Conservation (phyloP, 164 flowering plant species). For the Berberis thunbergii region DNA sequence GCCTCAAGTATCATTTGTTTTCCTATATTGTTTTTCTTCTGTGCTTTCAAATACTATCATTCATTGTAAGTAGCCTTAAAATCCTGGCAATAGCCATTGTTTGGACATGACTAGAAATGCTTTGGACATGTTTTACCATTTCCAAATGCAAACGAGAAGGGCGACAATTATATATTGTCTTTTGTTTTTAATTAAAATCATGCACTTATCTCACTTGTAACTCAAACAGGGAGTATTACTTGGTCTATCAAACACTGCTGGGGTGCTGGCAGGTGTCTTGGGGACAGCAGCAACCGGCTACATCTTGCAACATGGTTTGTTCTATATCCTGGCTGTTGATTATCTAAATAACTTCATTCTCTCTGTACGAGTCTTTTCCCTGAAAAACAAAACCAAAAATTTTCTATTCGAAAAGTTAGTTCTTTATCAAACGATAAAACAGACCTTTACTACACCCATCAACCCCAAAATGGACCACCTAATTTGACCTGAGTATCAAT, state of each 20-base stretch:
- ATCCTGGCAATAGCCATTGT: background rate
- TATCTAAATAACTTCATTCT: background rate
- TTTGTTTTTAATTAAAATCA: background rate
- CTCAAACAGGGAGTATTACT: constrained; percentile 73
- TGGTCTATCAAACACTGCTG: constrained; percentile 94
- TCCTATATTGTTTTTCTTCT: background rate
- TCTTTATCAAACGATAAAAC: too few relatives aligned
- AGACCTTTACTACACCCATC: too few relatives aligned
- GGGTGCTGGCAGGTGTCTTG: constrained; percentile 88
- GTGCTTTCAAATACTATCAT: background rate
- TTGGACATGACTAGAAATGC: background rate
- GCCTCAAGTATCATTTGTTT: background rate
- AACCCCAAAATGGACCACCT: too few relatives aligned
- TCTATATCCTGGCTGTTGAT: constrained; percentile 5
- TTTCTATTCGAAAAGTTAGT: too few relatives aligned
- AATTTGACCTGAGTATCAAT: too few relatives aligned
- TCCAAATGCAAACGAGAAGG: background rate
- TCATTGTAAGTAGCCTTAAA: background rate
- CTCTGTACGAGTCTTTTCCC: background rate
- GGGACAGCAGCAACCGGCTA: constrained; percentile 96
- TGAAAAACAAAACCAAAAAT: too few relatives aligned
- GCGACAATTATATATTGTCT: background rate
- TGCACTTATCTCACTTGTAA: background rate
- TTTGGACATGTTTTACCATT: background rate
- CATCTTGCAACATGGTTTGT: constrained; percentile 88